These are phyloP conservation scores for Mycena belliarum DNA, from an alignment of 768 basidiomycete genomes.

Conservation along the genomic window DNA sequence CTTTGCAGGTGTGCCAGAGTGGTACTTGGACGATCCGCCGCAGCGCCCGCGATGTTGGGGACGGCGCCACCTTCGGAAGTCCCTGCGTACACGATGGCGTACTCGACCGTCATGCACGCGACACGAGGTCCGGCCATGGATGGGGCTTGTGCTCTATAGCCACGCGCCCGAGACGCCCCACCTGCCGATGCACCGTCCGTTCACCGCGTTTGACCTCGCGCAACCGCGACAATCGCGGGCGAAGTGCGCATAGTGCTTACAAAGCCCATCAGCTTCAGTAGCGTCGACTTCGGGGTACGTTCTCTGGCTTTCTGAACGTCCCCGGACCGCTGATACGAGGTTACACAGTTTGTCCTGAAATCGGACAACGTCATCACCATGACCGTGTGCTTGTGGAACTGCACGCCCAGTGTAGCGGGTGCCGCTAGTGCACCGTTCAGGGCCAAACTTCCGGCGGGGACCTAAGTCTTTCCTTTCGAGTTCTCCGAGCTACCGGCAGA, in stretches of 20 bases:
- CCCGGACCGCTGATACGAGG: not conserved
- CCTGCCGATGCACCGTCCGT: slow-evolving; percentile 15
- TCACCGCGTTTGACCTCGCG: not conserved
- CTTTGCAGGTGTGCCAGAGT: slow-evolving; percentile 14
- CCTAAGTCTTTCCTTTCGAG: slow-evolving; percentile 17
- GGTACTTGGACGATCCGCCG: slow-evolving; percentile 13
- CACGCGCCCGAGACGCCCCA: slow-evolving; percentile 10
- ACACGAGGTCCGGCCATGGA: slow-evolving; percentile 8
- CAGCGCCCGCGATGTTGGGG: slow-evolving; percentile 2
- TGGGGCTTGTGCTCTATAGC: slow-evolving; percentile 18
- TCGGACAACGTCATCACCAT: slow-evolving; percentile 3
- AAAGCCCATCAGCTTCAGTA: slow-evolving; percentile 7
- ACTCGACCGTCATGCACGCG: slow-evolving; percentile 5
- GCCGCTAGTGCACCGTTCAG: slow-evolving; percentile 1
- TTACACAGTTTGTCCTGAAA: not conserved
- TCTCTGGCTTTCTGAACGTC: not conserved
- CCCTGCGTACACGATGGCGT: slow-evolving; percentile 3
- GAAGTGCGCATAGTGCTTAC: slow-evolving; percentile 14
- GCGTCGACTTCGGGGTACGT: slow-evolving; percentile 18
- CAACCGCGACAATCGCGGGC: slow-evolving; percentile 6
- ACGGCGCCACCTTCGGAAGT: not conserved
- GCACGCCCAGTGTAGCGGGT: slow-evolving; percentile 3
- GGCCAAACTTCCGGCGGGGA: slow-evolving; percentile 16
- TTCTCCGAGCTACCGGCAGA: slow-evolving; percentile 12
- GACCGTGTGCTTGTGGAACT: slow-evolving; percentile 13